Evolutionary conservation across 805 yeast genomes (phyloP).

Genomic region (Yueomyces sinensis): DNA sequence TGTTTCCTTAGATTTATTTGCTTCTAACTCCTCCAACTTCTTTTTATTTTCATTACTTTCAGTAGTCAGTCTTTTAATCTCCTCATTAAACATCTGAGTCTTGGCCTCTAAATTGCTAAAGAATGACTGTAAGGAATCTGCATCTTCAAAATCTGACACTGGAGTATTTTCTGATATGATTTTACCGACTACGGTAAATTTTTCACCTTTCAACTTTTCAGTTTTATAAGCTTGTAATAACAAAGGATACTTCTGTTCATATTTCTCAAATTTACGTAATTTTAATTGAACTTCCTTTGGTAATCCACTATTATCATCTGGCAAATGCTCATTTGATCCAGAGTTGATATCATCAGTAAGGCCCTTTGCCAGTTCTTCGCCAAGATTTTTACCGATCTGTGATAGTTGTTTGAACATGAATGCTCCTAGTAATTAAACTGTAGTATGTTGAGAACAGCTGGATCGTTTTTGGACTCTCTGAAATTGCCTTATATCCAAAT

Average conservation of each 20-base stretch:
- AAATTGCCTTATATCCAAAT: no score
- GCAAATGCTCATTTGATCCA: conserved; percentile 4
- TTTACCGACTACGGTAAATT: conserved; percentile 51
- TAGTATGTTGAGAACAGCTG: neutral
- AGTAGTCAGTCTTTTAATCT: conserved; percentile 36
- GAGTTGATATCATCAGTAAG: conserved; percentile 19
- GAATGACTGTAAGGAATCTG: conserved; percentile 56
- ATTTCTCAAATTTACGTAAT: conserved; percentile 64
- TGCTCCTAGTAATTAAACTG: no score
- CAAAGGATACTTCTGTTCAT: conserved; percentile 83
- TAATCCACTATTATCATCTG: conserved; percentile 29
- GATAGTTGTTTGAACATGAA: conserved; percentile 46
- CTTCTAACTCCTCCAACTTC: conserved; percentile 3
- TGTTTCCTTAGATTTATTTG: conserved; percentile 2
- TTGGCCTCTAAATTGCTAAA: conserved; percentile 50
- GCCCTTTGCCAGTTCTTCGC: conserved; percentile 45
- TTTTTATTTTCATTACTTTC: conserved; percentile 10
- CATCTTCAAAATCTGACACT: conserved; percentile 57
- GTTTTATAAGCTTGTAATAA: conserved; percentile 72
- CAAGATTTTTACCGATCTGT: conserved; percentile 48
- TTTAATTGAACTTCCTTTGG: conserved; percentile 48
- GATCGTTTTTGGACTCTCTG: neutral
- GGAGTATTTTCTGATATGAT: conserved; percentile 74
- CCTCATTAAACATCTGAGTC: conserved; percentile 47
- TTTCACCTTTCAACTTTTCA: conserved; percentile 55